Base-by-base conservation (phyloP, 495 filamentous ascomycete species). In the Penicillium ucsense region DNA sequence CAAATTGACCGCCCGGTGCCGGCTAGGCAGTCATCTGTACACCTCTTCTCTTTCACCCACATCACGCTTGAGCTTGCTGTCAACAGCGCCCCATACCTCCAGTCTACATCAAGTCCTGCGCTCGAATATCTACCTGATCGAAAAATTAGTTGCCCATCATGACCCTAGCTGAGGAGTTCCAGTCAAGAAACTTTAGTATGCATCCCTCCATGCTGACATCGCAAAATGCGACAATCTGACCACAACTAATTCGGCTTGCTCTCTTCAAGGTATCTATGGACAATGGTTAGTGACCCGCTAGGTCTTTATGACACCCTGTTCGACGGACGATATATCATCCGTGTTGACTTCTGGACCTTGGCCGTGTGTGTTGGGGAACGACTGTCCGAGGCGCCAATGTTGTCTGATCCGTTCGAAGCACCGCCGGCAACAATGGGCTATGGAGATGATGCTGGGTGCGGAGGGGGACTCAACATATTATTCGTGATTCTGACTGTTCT, bases 101-200 rank as follows among this genome's bases (percentile, higher is more conserved):
- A 31, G 31, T 35, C 42, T 38, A 31, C 32, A 30, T 53, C 45
- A 53, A 36, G 38, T 46, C 42, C 35, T 36, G 41, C 40, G 48
- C 47, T 38, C 52, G 42, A 34, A 33, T 31, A 27, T 20, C 20
- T 20, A 20, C 20, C 29, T 8, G 10, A 49, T 7, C 41, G 38
- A 35, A 31, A 20, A 38, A 42, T 20, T 38, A 35, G 29, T 51
- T 38, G 41, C 51, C 38, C 63, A 73, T 44, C 49, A 78, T 78
- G 75, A 71, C 74, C 52, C 56, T 78, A 38, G 61, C 66, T 12
- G 75, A 78, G 64, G 92, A 97, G 77, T 89, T 99, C 62, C 84
- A 81, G 63, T 88, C 88, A 54, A 79, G 92, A 66, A 99, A 99
- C 74, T 99, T 97, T 79, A 97, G 94, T 97, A 79, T 72, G 92